Percentiles rank a stretch among this genome's conserved stretches.
These are phyloP conservation scores for Magnolia kwangsiensis DNA, from an alignment of 164 flowering plant genomes.

Conservation along the genomic window DNA sequence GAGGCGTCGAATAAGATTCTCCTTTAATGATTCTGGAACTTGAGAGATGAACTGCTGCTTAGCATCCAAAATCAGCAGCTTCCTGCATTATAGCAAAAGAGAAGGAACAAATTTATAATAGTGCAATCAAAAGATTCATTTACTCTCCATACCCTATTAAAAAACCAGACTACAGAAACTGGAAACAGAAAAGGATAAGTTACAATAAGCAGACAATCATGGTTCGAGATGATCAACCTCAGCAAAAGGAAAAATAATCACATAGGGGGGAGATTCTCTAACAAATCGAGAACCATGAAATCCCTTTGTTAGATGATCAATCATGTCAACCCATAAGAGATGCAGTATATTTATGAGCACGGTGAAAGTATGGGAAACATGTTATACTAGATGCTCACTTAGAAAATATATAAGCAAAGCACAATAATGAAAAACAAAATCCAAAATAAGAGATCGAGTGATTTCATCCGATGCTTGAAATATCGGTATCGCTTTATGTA, in stretches of 20 bases:
- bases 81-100: conserved; percentile 41
- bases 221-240: neutral
- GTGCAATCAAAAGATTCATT: neutral
- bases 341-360: neutral
- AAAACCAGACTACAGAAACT: neutral
- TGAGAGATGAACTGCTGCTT: conserved; percentile 43
- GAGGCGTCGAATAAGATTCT: conserved; percentile 46
- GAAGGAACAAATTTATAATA: neutral
- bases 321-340: neutral
- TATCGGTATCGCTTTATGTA: too few species aligned
- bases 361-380: neutral
- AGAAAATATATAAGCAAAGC: neutral
- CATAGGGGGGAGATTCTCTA: too few species aligned
- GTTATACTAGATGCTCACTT: neutral
- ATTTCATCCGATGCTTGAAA: too few species aligned
- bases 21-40: conserved; percentile 72
- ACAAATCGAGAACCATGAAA: too few species aligned
- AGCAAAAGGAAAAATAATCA: neutral
- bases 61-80: conserved; percentile 53
- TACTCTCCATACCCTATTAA: neutral
- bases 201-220: neutral
- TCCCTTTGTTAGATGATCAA: neutral
- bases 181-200: too few species aligned
- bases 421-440: neutral
- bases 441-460: too few species aligned